Evolutionary conservation across 805 yeast species (phyloP).

Genomic region (Suhomyces xylopsoci): DNA sequence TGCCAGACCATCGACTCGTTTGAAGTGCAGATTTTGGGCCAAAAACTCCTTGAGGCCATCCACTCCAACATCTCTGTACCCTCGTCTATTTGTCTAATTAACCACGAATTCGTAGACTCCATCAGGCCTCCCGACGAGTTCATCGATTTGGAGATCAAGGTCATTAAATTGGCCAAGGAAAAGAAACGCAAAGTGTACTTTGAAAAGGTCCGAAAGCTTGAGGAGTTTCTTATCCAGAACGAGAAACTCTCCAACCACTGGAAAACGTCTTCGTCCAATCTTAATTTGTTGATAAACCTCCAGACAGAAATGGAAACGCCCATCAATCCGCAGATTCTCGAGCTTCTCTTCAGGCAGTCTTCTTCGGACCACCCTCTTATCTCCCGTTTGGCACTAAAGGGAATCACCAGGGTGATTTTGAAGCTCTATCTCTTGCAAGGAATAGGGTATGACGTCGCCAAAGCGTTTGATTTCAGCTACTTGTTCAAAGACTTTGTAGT

Average conservation of each 20-base stretch:
- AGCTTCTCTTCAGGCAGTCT: slow-evolving; percentile 45
- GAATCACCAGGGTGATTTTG: slow-evolving; percentile 48
- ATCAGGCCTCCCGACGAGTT: slow-evolving; percentile 62
- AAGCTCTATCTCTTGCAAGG: slow-evolving; percentile 45
- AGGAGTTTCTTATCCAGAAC: slow-evolving; percentile 27
- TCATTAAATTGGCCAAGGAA: slow-evolving; percentile 62
- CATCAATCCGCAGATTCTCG: slow-evolving; percentile 37
- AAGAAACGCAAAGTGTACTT: slow-evolving; percentile 47
- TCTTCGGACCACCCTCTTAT: slow-evolving; percentile 67
- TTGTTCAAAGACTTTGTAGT: slow-evolving; percentile 33
- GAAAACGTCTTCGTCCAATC: slow-evolving; percentile 50
- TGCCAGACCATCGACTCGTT: slow-evolving; percentile 57
- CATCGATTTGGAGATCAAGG: slow-evolving; percentile 55
- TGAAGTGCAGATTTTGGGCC: slow-evolving; percentile 54
- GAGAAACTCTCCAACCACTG: slow-evolving; percentile 46
- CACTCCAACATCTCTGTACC: slow-evolving; percentile 30
- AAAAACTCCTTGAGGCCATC: slow-evolving; percentile 43
- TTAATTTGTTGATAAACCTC: slow-evolving; percentile 49
- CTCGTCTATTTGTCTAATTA: slow-evolving; percentile 47
- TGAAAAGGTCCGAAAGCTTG: slow-evolving; percentile 41
- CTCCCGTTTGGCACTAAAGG: slow-evolving; percentile 56
- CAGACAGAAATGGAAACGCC: slow-evolving; percentile 54
- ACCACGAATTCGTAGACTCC: slow-evolving; percentile 37
- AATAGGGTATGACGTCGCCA: slow-evolving; percentile 45
- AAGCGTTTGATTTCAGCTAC: slow-evolving; percentile 38